Evolutionary conservation across 257 asterid genomes (phyloP).

Genomic region (Hygrophila difformis): DNA sequence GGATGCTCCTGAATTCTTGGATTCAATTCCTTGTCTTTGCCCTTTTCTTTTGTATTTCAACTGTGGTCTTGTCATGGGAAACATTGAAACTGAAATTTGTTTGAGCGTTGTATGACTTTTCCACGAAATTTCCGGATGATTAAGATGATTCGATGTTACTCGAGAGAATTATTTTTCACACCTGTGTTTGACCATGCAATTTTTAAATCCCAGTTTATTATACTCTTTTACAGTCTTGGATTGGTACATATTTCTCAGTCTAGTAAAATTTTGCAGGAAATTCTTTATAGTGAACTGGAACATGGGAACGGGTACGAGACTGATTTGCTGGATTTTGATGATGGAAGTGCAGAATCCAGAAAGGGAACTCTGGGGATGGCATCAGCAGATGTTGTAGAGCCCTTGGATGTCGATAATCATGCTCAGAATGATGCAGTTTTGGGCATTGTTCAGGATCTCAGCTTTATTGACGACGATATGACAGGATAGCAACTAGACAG

Average conservation of each 20-base stretch:
- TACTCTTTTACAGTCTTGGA: neutral
- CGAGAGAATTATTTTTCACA: neutral
- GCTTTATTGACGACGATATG: constrained; percentile 57
- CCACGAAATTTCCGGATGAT: neutral
- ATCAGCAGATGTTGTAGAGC: constrained; percentile 42
- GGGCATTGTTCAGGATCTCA: constrained; percentile 41
- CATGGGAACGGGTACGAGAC: constrained; percentile 56
- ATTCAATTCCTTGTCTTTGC: constrained; percentile 2
- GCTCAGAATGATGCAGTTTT: constrained; percentile 31
- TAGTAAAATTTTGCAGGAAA: constrained; percentile 38
- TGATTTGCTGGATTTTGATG: constrained; percentile 52
- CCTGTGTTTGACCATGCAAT: neutral
- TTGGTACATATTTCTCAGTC: neutral
- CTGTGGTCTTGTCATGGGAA: neutral
- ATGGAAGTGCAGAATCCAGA: constrained; percentile 38
- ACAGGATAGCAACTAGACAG: too few species aligned
- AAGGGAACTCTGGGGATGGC: constrained; percentile 49
- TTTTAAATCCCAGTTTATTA: too few species aligned
- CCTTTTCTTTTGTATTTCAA: too few species aligned
- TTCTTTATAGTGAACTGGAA: constrained; percentile 54
- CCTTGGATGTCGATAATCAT: constrained; percentile 35
- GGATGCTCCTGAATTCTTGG: neutral
- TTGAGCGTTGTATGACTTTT: neutral
- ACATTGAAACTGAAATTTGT: neutral
- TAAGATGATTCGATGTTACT: neutral